Evolutionary conservation across 2,329 filamentous ascomycete genomes (phyloP).

Genomic region (Fusarium sp.): DNA sequence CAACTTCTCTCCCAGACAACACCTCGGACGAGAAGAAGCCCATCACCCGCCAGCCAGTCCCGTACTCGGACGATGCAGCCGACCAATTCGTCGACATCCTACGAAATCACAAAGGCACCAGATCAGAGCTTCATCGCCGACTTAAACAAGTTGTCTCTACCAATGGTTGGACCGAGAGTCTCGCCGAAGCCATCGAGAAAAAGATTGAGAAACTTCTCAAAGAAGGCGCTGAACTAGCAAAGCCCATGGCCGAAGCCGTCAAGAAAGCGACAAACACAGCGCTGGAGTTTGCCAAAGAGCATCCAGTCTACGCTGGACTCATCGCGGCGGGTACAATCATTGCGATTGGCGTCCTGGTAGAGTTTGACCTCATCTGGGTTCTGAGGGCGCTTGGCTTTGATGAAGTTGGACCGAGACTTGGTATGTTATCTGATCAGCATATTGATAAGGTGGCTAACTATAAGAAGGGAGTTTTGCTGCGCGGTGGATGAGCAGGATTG

Average conservation of each 20-base stretch:
- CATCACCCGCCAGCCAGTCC: neutral
- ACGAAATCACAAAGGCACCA: neutral
- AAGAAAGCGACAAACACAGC: constrained; percentile 21
- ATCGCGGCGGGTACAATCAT: constrained; percentile 34
- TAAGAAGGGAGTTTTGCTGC: constrained; percentile 37
- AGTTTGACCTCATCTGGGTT: constrained; percentile 35
- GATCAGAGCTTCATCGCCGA: constrained; percentile 3
- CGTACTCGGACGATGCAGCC: constrained; percentile 25
- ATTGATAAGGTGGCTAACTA: accelerated
- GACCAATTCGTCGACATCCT: constrained; percentile 30
- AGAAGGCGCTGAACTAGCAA: constrained; percentile 14
- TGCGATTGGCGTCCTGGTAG: constrained; percentile 33
- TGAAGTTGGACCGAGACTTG: constrained; percentile 23
- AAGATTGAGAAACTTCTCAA: constrained; percentile 32
- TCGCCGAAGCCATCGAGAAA: constrained; percentile 28
- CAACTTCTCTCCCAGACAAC: neutral
- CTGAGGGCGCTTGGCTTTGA: constrained; percentile 40
- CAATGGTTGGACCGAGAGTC: constrained; percentile 32
- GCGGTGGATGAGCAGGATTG: constrained; percentile 41
- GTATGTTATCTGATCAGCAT: constrained; percentile 7
- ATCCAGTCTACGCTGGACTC: constrained; percentile 34
- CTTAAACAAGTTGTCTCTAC: constrained; percentile 25
- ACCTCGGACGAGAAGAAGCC: neutral
- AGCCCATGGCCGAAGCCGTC: constrained; percentile 25
- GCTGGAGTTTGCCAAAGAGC: constrained; percentile 33